These are phyloP conservation scores for Diaporthe destruens DNA, from an alignment of 2,329 filamentous ascomycete genomes.

Conservation along the genomic window DNA sequence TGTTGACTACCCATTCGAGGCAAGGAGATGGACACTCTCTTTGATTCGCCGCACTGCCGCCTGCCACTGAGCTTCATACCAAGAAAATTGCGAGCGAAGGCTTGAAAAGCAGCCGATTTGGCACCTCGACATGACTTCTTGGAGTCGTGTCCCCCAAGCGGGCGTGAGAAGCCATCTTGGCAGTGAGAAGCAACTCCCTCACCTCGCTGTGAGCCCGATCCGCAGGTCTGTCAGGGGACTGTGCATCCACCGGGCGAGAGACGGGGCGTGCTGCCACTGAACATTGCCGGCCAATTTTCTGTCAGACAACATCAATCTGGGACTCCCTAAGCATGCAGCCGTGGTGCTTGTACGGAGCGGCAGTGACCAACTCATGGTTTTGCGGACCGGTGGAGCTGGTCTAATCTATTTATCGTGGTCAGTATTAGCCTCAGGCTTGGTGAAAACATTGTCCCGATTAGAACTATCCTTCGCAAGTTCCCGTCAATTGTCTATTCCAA, in stretches of 20 bases:
- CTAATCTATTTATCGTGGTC: slow-evolving; percentile 1
- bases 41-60: not conserved
- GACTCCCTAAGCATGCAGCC: slow-evolving; percentile 34
- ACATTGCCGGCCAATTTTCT: not conserved
- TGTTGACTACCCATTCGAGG: not conserved
- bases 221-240: not conserved
- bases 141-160: not conserved
- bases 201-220: not conserved
- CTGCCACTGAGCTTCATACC: not conserved
- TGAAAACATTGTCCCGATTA: slow-evolving; percentile 5
- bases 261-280: not conserved
- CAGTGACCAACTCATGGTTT: slow-evolving; percentile 6
- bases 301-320: slow-evolving; percentile 16
- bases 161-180: not conserved
- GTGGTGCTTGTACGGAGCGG: slow-evolving; percentile 34
- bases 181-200: not conserved
- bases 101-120: not conserved
- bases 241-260: not conserved
- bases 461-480: not conserved
- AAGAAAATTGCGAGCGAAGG: not conserved
- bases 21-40: not conserved
- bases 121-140: not conserved
- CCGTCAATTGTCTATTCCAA: not conserved
- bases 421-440: slow-evolving; percentile 4
- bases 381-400: slow-evolving; percentile 19